A percentile compares a stretch with the other conserved stretches of the same genome.
Conservation (phyloP, 108 stramenopile genomes). For the Licmophora abbreviata region DNA sequence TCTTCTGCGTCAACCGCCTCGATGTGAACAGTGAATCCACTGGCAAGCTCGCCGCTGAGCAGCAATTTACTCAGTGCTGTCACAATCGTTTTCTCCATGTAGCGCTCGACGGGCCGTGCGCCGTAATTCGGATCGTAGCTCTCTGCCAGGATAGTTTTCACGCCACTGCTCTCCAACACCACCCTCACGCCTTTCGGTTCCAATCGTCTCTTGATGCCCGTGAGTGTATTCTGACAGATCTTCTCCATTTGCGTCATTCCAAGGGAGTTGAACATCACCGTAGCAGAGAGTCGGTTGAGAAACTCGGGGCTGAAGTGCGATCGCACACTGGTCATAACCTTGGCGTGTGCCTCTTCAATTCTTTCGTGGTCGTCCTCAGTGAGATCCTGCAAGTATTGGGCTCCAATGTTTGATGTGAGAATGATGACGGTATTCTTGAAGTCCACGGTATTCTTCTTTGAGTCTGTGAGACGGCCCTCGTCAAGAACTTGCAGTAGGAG, state of each 20-base stretch:
- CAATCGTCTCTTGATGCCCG: conserved; percentile 56
- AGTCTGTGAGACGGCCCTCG: conserved; percentile 94
- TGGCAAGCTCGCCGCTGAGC: conserved; percentile 57
- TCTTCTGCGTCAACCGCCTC: conserved; percentile 52
- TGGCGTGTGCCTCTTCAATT: conserved; percentile 25
- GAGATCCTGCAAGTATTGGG: conserved; percentile 54
- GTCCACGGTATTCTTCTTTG: conserved; percentile 90
- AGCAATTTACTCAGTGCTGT: conserved; percentile 78
- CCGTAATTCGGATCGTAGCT: conserved; percentile 75
- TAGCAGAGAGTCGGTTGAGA: conserved; percentile 91
- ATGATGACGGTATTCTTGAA: conserved; percentile 95
- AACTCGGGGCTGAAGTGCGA: conserved; percentile 87
- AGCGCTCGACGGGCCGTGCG: conserved; percentile 79
- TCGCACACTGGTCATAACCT: conserved; percentile 77
- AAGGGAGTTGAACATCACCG: conserved; percentile 88
- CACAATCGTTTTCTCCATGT: conserved; percentile 69
- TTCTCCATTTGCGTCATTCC: conserved; percentile 65
- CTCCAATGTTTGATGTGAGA: conserved; percentile 92
- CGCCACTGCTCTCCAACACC: conserved; percentile 63
- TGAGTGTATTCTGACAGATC: conserved; percentile 78
- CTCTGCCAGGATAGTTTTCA: conserved; percentile 60
- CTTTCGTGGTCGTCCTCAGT: conserved; percentile 27
- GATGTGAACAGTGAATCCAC: conserved; percentile 66
- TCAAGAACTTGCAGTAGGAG: conserved; percentile 89
- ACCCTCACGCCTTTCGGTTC: conserved; percentile 48